Percentiles rank a stretch among this genome's conserved stretches.
Evolutionary conservation across 345 rosid species (phyloP).

Genomic region (Odontarrhena argentea): DNA sequence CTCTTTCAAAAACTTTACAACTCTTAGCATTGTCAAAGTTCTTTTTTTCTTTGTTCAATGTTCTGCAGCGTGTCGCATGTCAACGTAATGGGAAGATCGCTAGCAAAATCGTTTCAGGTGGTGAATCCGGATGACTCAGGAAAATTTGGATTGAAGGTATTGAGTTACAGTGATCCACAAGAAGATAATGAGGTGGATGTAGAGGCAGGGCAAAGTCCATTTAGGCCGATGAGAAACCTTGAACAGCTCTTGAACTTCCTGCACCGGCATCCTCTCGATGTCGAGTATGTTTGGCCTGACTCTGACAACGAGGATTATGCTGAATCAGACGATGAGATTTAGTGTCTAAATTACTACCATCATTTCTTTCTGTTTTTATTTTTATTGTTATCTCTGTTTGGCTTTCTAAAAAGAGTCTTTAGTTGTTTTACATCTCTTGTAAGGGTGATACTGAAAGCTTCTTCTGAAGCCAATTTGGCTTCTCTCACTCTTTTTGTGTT

Average conservation of each 20-base stretch:
- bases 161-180: slow-evolving; percentile 48
- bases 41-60: not conserved
- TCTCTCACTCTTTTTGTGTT: not conserved
- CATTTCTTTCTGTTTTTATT: not conserved
- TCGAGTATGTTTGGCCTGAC: slow-evolving; percentile 49
- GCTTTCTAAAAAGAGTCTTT: slow-evolving; percentile 10
- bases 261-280: slow-evolving; percentile 45
- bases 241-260: slow-evolving; percentile 55
- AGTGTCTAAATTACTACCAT: slow-evolving; percentile 29
- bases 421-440: slow-evolving; percentile 22
- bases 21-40: slow-evolving; percentile 10
- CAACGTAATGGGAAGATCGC: slow-evolving; percentile 61
- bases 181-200: slow-evolving; percentile 25
- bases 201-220: slow-evolving; percentile 17
- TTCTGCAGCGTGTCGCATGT: slow-evolving; percentile 76
- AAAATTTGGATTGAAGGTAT: slow-evolving; percentile 53
- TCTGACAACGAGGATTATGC: slow-evolving; percentile 46
- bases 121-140: slow-evolving; percentile 52
- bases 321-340: slow-evolving; percentile 62
- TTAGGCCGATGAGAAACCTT: slow-evolving; percentile 44
- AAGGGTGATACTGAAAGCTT: slow-evolving; percentile 24
- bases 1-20: not conserved
- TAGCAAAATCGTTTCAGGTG: slow-evolving; percentile 54
- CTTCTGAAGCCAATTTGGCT: slow-evolving; percentile 17
- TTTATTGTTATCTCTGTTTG: not conserved